Conservation (phyloP, 2,329 filamentous ascomycete genomes). For the Penicillium vulpinum region DNA sequence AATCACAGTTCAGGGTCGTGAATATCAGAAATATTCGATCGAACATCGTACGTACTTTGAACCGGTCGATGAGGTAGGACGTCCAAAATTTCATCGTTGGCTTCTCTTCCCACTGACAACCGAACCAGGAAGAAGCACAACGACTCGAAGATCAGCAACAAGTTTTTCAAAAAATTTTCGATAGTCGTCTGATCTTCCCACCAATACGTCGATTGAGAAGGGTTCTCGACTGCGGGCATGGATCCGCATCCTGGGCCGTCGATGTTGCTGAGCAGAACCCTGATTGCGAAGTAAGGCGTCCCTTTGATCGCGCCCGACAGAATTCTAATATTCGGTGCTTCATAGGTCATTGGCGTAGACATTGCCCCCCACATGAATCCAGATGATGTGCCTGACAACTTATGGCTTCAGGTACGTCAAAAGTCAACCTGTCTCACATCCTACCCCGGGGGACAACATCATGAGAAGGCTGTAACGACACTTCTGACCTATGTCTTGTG, state of each 20-base stretch:
- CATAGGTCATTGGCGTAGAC: slow-evolving; percentile 69
- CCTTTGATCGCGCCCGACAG: background rate
- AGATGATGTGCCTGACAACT: slow-evolving; percentile 63
- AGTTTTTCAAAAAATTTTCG: slow-evolving; percentile 64
- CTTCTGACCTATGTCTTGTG: background rate
- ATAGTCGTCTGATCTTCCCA: slow-evolving; percentile 69
- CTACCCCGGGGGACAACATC: background rate
- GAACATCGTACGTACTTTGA: slow-evolving; percentile 65
- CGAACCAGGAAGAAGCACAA: slow-evolving; percentile 63
- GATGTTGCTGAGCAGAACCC: slow-evolving; percentile 67
- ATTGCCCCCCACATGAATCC: slow-evolving; percentile 70
- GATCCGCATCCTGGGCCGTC: slow-evolving; percentile 68
- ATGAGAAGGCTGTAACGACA: background rate
- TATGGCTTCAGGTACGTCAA: slow-evolving; percentile 62
- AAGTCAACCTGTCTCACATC: slow-evolving; percentile 24
- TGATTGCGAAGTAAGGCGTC: slow-evolving; percentile 59
- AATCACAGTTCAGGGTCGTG: slow-evolving; percentile 61
- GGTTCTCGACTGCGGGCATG: slow-evolving; percentile 72
- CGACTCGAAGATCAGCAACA: slow-evolving; percentile 64
- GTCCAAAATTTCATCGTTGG: slow-evolving; percentile 2
- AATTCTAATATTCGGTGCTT: slow-evolving; percentile 19
- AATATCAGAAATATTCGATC: slow-evolving; percentile 67
- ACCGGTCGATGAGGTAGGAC: slow-evolving; percentile 68
- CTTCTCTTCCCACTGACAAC: slow-evolving; percentile 13
- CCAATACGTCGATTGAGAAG: slow-evolving; percentile 58